Conservation (phyloP, 768 basidiomycete species). For the Flagelloscypha sp. region DNA sequence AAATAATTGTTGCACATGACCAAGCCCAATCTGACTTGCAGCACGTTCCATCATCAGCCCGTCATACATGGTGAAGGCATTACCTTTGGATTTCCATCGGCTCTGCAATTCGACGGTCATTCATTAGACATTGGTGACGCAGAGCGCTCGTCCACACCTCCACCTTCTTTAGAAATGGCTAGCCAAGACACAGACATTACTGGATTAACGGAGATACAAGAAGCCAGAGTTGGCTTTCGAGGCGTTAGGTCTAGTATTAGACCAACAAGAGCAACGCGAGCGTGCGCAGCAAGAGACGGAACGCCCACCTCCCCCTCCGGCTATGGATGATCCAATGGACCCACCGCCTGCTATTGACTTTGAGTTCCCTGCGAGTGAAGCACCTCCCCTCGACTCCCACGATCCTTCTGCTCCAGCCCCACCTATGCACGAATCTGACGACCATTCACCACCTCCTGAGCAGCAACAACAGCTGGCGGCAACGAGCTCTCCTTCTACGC, state of each 20-base stretch:
- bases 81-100: slow-evolving; percentile 62
- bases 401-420: no score
- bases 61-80: slow-evolving; percentile 66
- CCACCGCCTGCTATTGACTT: slow-evolving; percentile 87
- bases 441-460: no score
- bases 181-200: slow-evolving; percentile 64
- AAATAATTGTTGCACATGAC: slow-evolving; percentile 56
- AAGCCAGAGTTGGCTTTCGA: slow-evolving; percentile 47
- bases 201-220: slow-evolving; percentile 48
- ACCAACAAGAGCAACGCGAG: slow-evolving; percentile 35
- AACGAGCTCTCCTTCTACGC: no score
- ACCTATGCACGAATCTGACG: no score
- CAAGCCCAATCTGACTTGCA: slow-evolving; percentile 30
- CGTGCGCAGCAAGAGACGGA: slow-evolving; percentile 26
- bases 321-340: slow-evolving; percentile 81
- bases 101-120: slow-evolving; percentile 78
- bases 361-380: slow-evolving; percentile 52
- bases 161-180: slow-evolving; percentile 71
- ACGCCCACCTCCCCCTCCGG: slow-evolving; percentile 71
- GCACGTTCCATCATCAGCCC: slow-evolving; percentile 21
- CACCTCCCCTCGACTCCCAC: no score
- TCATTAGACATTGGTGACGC: slow-evolving; percentile 59
- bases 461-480: no score
- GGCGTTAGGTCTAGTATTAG: slow-evolving; percentile 50
- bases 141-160: slow-evolving; percentile 59